phyloP scores from a whole-genome alignment of 768 basidiomycete genomes.

The Psilocybe subaeruginosa region DNA sequence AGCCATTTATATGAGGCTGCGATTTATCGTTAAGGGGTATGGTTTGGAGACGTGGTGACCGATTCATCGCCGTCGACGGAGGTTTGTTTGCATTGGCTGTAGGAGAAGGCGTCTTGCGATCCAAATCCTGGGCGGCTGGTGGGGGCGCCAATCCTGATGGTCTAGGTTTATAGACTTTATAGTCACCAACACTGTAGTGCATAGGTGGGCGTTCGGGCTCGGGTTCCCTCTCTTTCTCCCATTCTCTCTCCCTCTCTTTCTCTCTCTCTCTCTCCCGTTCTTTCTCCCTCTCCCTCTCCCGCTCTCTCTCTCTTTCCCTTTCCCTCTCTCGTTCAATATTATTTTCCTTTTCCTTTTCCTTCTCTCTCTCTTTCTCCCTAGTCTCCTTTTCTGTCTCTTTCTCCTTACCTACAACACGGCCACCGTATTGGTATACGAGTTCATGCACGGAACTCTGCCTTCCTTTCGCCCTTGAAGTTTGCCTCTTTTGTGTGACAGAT shows the following conservation, averaged over 20 bases:
- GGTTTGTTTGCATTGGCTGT: slow-evolving; percentile 8
- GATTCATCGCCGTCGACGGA: slow-evolving; percentile 2
- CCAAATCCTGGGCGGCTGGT: background rate
- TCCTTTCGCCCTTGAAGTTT: slow-evolving; percentile 44
- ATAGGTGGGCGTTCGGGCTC: slow-evolving; percentile 5
- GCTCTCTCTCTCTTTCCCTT: slow-evolving; percentile 33
- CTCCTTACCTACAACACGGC: slow-evolving; percentile 48
- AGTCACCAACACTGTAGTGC: slow-evolving; percentile 19
- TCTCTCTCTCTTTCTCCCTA: slow-evolving; percentile 2
- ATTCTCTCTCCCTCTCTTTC: slow-evolving; percentile 12
- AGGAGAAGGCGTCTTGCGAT: slow-evolving; percentile 24
- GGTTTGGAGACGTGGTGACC: slow-evolving; percentile 16
- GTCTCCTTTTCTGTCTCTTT: slow-evolving; percentile 42
- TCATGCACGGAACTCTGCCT: slow-evolving; percentile 86
- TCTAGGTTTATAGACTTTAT: slow-evolving; percentile 20
- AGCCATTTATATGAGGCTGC: slow-evolving; percentile 18
- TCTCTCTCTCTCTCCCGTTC: slow-evolving; percentile 32
- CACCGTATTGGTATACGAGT: slow-evolving; percentile 79
- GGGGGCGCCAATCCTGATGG: slow-evolving; percentile 5
- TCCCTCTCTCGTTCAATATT: slow-evolving; percentile 8
- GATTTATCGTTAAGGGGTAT: slow-evolving; percentile 16
- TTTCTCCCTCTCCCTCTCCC: slow-evolving; percentile 1
- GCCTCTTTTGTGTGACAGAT: slow-evolving; percentile 26
- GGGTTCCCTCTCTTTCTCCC: slow-evolving; percentile 11
- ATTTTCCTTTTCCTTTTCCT: slow-evolving; percentile 29